Evolutionary conservation across 2,329 filamentous ascomycete species (phyloP).

Genomic region (Erysiphe pisi): DNA sequence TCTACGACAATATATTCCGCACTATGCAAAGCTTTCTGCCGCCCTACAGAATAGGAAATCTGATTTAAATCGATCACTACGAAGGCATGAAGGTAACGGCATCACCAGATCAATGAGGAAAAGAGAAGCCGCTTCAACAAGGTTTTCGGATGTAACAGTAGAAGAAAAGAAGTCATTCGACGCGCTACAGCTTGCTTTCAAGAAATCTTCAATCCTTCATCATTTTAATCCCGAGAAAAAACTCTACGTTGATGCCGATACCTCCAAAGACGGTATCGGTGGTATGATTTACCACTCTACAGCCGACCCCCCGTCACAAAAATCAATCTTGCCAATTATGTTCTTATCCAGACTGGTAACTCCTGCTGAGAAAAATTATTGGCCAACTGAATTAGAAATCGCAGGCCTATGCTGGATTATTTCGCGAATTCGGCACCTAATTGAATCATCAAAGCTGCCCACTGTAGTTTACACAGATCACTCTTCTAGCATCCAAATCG

Average conservation of each 20-base stretch:
- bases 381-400: neutral
- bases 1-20: neutral
- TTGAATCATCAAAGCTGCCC: neutral
- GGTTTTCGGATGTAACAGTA: too few relatives aligned
- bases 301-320: neutral
- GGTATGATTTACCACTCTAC: neutral
- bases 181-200: neutral
- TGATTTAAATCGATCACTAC: neutral
- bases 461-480: neutral
- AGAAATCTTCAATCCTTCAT: neutral
- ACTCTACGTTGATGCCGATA: neutral
- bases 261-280: neutral
- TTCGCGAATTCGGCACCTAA: neutral
- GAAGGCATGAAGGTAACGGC: neutral
- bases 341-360: neutral
- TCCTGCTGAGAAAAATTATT: neutral
- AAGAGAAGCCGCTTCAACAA: too few relatives aligned
- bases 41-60: neutral
- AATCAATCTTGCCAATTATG: neutral
- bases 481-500: neutral
- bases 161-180: neutral
- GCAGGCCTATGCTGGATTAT: neutral
- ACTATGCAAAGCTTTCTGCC: neutral
- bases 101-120: neutral
- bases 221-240: neutral